Conservation (phyloP, 179 eudicot species). For the Heliamphora pulchella region DNA sequence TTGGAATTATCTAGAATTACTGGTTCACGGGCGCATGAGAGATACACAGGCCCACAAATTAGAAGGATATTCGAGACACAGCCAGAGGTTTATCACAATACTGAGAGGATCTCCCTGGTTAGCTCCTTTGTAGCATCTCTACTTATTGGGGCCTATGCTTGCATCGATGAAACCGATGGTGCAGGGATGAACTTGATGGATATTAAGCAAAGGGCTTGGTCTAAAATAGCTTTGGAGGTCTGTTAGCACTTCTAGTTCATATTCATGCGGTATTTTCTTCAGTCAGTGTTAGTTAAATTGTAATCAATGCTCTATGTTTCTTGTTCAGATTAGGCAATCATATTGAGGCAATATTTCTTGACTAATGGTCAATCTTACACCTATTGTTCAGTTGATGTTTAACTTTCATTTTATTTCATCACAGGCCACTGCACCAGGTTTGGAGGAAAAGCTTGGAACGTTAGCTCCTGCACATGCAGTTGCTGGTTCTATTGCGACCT, state of each 20-base stretch:
- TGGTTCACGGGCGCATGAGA: slow-evolving; percentile 85
- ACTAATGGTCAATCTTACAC: neutral
- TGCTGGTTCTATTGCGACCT: slow-evolving; percentile 69
- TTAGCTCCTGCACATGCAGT: slow-evolving; percentile 89
- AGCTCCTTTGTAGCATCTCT: slow-evolving; percentile 91
- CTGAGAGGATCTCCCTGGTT: slow-evolving; percentile 90
- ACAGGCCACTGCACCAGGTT: slow-evolving; percentile 66
- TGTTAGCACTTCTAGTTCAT: slow-evolving; percentile 1
- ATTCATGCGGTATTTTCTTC: neutral
- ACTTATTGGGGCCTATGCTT: slow-evolving; percentile 69
- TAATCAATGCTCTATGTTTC: neutral
- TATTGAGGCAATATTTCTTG: neutral
- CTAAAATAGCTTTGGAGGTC: slow-evolving; percentile 68
- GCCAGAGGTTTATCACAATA: slow-evolving; percentile 54
- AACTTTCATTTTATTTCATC: slow-evolving; percentile 11
- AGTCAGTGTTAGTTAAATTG: neutral
- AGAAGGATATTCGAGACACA: slow-evolving; percentile 65
- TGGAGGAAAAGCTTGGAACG: slow-evolving; percentile 50
- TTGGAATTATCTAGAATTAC: slow-evolving; percentile 71
- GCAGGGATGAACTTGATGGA: slow-evolving; percentile 98
- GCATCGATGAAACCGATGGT: slow-evolving; percentile 94
- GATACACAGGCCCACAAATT: slow-evolving; percentile 84
- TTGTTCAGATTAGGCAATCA: neutral
- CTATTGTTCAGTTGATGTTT: neutral
- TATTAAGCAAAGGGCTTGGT: slow-evolving; percentile 75